A percentile compares a stretch with the other conserved stretches of the same genome.
These are phyloP conservation scores for Lepidium campestre DNA, from an alignment of 441 rosid genomes.

Conservation along the genomic window DNA sequence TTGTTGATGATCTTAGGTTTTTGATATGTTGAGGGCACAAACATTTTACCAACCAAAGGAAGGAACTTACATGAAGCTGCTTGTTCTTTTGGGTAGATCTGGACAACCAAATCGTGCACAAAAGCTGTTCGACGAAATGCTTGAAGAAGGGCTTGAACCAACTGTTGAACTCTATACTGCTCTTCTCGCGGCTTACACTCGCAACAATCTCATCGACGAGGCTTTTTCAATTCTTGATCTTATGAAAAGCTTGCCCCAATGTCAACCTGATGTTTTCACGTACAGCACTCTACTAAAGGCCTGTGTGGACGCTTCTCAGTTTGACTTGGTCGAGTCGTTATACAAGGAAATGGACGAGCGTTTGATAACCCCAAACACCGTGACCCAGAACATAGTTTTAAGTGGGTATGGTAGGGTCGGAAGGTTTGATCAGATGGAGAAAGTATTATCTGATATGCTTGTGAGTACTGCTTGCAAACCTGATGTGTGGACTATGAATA, in stretches of 20 bases:
- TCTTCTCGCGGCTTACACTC: constrained; percentile 68
- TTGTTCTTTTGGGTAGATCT: constrained; percentile 64
- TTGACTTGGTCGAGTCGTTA: constrained; percentile 58
- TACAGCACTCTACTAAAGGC: constrained; percentile 74
- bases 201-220: constrained; percentile 52
- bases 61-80: constrained; percentile 81
- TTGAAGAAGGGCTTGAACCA: constrained; percentile 65
- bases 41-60: constrained; percentile 78
- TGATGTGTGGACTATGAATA: constrained; percentile 95
- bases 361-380: constrained; percentile 64
- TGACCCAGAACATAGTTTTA: constrained; percentile 79
- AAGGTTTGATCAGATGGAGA: constrained; percentile 81
- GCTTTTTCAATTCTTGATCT: constrained; percentile 55
- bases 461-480: constrained; percentile 61
- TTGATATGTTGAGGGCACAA: constrained; percentile 69
- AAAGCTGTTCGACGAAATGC: constrained; percentile 72
- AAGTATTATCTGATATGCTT: constrained; percentile 67
- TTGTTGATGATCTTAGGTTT: constrained; percentile 41
- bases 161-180: constrained; percentile 75
- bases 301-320: constrained; percentile 58
- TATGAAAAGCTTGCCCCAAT: constrained; percentile 67
- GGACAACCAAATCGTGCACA: constrained; percentile 61
- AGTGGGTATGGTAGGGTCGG: constrained; percentile 78
- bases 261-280: constrained; percentile 78
- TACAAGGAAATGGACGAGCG: constrained; percentile 73